Evolutionary conservation across 306 rosid genomes (phyloP), one percentile per base, ranked within the genome.

Genomic region (Gastrolobium bilobum): DNA sequence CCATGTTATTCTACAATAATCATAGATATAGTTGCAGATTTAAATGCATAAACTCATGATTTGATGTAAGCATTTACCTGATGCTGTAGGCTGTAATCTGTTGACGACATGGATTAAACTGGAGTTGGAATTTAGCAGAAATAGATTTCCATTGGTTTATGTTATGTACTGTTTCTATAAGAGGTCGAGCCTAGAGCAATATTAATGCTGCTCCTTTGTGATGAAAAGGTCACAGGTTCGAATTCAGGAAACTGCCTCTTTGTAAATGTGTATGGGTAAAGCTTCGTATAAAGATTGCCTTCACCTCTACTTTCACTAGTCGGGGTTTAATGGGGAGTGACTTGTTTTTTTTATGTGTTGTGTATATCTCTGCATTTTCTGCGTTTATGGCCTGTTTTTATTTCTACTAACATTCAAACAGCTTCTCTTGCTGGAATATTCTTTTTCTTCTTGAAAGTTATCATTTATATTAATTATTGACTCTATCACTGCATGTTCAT

Each of bases 351-450:
- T 20, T 20, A 20, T 20, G 26, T 20, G 26, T 20, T 20, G 39
- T 71, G 68, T 64, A 11, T 47, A 35, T 57, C 6, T 77, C 68
- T 15, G 2, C 51, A 31, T 69, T 61, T 68, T 40, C 26, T 68
- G 26, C 73, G 20, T 70, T 47, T 71, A 51, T 13, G 57, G 50
- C 69, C 31, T 47, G 56, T 57, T 29, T 34, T 29, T 79, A 64
- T 76, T 31, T 31, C 71, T 51, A 14, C 31, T 1, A 4, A 51
- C 37, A 53, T 73, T 69, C 73, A 52, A 52, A 47, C 13, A n/a
- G 52, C 60, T 69, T 82, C 61, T 79, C 48, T 70, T 83, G 52
- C 73, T 73, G 66, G 83, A 64, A 52, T 42, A 42, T 57, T 60
- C 8, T 54, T 39, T 50, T 74, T 60, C 47, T 74, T 46, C 42